Conservation (phyloP, 2,329 filamentous ascomycete species). For the Botrytis squamosa region DNA sequence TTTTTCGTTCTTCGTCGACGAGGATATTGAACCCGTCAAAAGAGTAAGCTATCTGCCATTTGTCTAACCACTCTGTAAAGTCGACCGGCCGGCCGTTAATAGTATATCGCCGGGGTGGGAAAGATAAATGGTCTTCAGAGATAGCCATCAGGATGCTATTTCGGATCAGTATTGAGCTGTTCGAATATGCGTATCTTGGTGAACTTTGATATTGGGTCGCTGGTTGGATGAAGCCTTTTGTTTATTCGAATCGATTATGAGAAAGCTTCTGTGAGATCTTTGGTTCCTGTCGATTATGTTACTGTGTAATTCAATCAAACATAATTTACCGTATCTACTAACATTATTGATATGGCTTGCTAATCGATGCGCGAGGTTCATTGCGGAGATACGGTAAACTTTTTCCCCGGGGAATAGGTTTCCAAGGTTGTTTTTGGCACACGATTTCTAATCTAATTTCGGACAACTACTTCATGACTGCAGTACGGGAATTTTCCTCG, state of each 20-base stretch:
- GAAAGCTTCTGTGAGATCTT: background rate
- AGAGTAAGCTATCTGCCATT: background rate
- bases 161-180: background rate
- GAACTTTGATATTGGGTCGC: background rate
- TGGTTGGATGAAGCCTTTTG: background rate
- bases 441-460: accelerated
- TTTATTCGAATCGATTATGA: background rate
- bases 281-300: background rate
- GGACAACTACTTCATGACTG: background rate
- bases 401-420: background rate
- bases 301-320: background rate
- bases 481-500: accelerated
- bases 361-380: background rate
- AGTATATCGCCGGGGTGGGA: background rate
- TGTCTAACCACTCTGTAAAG: background rate
- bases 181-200: background rate
- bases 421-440: background rate
- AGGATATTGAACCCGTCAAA: background rate
- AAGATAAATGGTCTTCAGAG: background rate
- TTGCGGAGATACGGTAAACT: background rate
- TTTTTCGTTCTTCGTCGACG: background rate
- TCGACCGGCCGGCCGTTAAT: background rate
- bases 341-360: background rate
- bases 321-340: background rate
- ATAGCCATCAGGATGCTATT: background rate